Conservation (phyloP, 1,139 yeast genomes). For the Pichia sp. region DNA sequence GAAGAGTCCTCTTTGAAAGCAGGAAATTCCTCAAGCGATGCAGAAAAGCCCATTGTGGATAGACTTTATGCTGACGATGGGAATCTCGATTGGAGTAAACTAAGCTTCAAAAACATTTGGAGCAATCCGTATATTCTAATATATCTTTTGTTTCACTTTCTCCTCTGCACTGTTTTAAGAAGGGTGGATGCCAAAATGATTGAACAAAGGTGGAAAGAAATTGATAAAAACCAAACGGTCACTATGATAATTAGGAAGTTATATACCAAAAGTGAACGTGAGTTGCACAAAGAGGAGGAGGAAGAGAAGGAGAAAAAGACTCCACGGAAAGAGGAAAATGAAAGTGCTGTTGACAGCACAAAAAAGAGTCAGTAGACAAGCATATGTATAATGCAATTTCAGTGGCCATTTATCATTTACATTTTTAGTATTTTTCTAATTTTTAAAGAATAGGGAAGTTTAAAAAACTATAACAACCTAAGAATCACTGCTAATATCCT, state of each 20-base stretch:
- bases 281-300: slow-evolving; percentile 1
- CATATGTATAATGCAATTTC: not conserved
- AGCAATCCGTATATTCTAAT: slow-evolving; percentile 23
- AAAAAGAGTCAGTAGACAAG: not conserved
- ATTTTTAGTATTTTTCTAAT: not conserved
- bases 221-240: slow-evolving; percentile 27
- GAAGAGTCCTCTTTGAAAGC: not conserved
- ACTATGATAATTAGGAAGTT: slow-evolving; percentile 21
- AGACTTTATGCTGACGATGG: slow-evolving; percentile 12
- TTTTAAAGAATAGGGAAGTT: not conserved
- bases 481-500: not conserved
- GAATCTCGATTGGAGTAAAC: slow-evolving; percentile 13
- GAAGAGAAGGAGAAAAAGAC: not conserved
- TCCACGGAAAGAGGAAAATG: not conserved
- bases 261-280: slow-evolving; percentile 18
- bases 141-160: slow-evolving; percentile 20
- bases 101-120: slow-evolving; percentile 13
- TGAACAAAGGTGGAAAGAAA: slow-evolving; percentile 27
- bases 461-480: not conserved
- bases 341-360: not conserved
- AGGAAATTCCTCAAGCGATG: not conserved
- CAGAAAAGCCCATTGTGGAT: not conserved
- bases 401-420: not conserved
- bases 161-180: slow-evolving; percentile 15
- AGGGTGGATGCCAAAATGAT: slow-evolving; percentile 23